These are phyloP conservation scores for Ormosia emarginata DNA, from an alignment of 306 rosid genomes.

Conservation along the genomic window DNA sequence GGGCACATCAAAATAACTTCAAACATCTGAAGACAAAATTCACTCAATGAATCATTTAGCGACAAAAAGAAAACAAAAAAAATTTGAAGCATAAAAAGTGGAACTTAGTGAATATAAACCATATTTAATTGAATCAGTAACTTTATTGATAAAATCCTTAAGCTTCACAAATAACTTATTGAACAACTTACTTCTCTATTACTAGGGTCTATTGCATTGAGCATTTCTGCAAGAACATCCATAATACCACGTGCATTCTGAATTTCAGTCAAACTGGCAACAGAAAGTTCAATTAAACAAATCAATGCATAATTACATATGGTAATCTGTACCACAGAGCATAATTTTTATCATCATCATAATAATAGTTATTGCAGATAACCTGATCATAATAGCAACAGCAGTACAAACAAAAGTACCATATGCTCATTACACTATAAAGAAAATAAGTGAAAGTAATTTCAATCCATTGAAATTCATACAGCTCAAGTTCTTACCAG, in stretches of 20 bases:
- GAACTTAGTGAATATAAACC: not conserved
- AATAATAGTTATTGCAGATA: not conserved
- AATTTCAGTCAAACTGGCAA: slow-evolving; percentile 78
- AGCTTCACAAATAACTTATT: not conserved
- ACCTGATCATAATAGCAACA: not conserved
- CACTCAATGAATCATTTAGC: not conserved
- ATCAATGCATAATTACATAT: not conserved
- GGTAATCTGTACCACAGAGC: not conserved
- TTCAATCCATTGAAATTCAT: not conserved
- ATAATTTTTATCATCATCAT: not conserved
- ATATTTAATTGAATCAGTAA: slow-evolving; percentile 13
- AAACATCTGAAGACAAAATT: not conserved
- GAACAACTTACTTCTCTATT: slow-evolving; percentile 71
- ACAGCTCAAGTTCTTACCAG: not conserved
- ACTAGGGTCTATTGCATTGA: slow-evolving; percentile 77
- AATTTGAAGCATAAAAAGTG: not conserved
- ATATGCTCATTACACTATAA: not conserved
- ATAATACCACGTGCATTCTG: slow-evolving; percentile 95
- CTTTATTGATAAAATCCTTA: not conserved
- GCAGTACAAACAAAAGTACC: not conserved
- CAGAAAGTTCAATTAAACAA: slow-evolving; percentile 27
- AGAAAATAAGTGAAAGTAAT: not conserved
- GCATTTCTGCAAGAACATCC: slow-evolving; percentile 97
- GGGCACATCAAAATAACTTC: not conserved
- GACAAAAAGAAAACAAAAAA: not conserved